Conservation (phyloP, 2,329 filamentous ascomycete genomes). For the Cladosporium sp. region DNA sequence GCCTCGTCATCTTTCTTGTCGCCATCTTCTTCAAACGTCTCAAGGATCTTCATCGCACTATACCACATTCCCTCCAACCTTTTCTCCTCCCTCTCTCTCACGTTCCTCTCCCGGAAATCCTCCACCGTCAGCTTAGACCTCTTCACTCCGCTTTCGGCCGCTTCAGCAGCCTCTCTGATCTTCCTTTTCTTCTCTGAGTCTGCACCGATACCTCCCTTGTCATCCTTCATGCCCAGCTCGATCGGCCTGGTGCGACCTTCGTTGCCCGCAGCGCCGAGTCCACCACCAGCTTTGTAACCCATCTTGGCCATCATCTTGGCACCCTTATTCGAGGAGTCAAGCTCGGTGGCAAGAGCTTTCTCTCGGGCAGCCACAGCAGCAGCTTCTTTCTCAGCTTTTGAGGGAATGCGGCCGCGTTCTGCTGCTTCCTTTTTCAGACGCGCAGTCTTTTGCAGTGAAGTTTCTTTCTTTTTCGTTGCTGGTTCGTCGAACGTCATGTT, state of each 20-base stretch:
- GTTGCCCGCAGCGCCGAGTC: slow-evolving; percentile 65
- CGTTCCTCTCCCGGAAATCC: slow-evolving; percentile 72
- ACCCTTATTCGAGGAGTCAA: slow-evolving; percentile 66
- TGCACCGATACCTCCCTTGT: slow-evolving; percentile 78
- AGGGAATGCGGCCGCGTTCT: slow-evolving; percentile 63
- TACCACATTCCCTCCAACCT: slow-evolving; percentile 68
- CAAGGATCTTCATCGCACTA: slow-evolving; percentile 79
- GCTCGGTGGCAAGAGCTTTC: slow-evolving; percentile 70
- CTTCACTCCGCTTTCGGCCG: slow-evolving; percentile 53
- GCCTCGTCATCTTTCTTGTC: slow-evolving; percentile 28
- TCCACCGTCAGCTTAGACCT: slow-evolving; percentile 63
- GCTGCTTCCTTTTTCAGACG: slow-evolving; percentile 61
- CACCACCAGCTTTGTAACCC: slow-evolving; percentile 77
- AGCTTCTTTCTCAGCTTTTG: slow-evolving; percentile 78
- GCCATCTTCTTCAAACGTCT: slow-evolving; percentile 62
- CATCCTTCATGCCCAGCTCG: slow-evolving; percentile 72
- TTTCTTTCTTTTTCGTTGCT: slow-evolving; percentile 54
- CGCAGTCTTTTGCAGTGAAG: slow-evolving; percentile 60
- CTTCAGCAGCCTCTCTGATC: slow-evolving; percentile 56
- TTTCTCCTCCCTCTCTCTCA: slow-evolving; percentile 67
- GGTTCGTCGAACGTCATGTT: slow-evolving; percentile 84
- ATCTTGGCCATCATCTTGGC: slow-evolving; percentile 96
- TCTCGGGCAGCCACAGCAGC: slow-evolving; percentile 73
- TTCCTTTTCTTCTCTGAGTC: slow-evolving; percentile 82
- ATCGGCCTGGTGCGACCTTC: slow-evolving; percentile 68